Evolutionary conservation across 768 basidiomycete species (phyloP).

Genomic region (Hygrocybe coccinea): DNA sequence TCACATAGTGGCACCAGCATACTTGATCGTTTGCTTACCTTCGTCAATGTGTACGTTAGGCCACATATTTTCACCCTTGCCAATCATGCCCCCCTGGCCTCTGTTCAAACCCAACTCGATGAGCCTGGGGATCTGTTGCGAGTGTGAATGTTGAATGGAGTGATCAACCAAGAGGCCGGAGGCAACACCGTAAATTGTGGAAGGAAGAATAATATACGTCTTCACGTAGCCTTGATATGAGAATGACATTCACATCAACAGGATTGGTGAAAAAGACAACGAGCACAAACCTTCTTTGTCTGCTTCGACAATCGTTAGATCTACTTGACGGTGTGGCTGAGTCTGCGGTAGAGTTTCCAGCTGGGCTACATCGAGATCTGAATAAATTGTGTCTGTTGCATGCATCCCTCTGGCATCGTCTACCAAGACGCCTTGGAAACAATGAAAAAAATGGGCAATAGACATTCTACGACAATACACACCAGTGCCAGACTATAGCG

Average conservation of each 20-base stretch:
- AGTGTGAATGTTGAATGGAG: constrained; percentile 44
- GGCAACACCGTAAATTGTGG: constrained; percentile 58
- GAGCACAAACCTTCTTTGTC: constrained; percentile 41
- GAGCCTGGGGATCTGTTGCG: constrained; percentile 23
- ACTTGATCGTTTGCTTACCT: not conserved
- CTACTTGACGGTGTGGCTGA: constrained; percentile 48
- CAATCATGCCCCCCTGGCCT: constrained; percentile 17
- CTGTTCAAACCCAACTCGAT: constrained; percentile 19
- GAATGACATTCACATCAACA: not conserved
- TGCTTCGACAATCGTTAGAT: constrained; percentile 41
- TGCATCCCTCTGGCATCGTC: constrained; percentile 44
- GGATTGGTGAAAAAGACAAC: not conserved
- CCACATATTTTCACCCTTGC: constrained; percentile 26
- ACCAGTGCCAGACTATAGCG: constrained; percentile 48
- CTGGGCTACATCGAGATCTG: constrained; percentile 44
- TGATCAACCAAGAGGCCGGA: constrained; percentile 42
- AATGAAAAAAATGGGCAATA: not conserved
- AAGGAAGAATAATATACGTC: constrained; percentile 48
- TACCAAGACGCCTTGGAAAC: constrained; percentile 8
- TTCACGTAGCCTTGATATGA: constrained; percentile 42
- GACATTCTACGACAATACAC: constrained; percentile 8
- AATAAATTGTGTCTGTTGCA: constrained; percentile 37
- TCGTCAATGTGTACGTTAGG: constrained; percentile 17
- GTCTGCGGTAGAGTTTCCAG: constrained; percentile 43
- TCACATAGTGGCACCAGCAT: not conserved